Percentiles rank a stretch among this genome's conserved stretches.
Conservation (phyloP, 768 basidiomycete species). For the Calocybe gangraenosa region DNA sequence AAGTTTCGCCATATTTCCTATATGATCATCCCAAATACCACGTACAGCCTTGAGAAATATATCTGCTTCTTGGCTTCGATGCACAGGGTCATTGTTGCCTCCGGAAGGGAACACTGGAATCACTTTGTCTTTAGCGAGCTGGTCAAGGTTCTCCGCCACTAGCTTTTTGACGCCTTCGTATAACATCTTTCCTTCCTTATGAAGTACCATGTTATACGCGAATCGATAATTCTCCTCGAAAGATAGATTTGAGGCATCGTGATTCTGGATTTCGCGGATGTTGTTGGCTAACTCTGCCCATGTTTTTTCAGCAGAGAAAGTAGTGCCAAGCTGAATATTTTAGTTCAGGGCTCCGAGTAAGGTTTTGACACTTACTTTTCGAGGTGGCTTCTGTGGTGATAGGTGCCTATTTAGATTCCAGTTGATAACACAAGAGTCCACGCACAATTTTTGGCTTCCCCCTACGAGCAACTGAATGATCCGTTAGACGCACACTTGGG, state of each 20-base stretch:
- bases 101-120: conserved; percentile 80
- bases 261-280: conserved; percentile 91
- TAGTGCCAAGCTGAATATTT: conserved; percentile 59
- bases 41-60: conserved; percentile 77
- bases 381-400: conserved; percentile 38
- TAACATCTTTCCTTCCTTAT: conserved; percentile 45
- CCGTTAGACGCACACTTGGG: not conserved
- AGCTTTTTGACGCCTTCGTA: conserved; percentile 83
- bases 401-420: conserved; percentile 1
- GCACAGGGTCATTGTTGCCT: conserved; percentile 60
- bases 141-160: conserved; percentile 78
- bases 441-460: conserved; percentile 44
- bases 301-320: conserved; percentile 76
- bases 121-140: conserved; percentile 71
- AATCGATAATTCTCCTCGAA: conserved; percentile 42
- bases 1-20: conserved; percentile 80
- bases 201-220: conserved; percentile 20
- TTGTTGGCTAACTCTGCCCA: conserved; percentile 81
- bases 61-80: conserved; percentile 82
- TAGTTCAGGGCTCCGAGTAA: not conserved
- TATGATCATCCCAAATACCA: conserved; percentile 93
- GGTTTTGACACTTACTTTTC: conserved; percentile 29
- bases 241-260: conserved; percentile 84
- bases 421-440: conserved; percentile 11
- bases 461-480: conserved; percentile 29